phyloP scores from a whole-genome alignment of 1,139 yeast genomes.

The Pichia kudriavzevii region DNA sequence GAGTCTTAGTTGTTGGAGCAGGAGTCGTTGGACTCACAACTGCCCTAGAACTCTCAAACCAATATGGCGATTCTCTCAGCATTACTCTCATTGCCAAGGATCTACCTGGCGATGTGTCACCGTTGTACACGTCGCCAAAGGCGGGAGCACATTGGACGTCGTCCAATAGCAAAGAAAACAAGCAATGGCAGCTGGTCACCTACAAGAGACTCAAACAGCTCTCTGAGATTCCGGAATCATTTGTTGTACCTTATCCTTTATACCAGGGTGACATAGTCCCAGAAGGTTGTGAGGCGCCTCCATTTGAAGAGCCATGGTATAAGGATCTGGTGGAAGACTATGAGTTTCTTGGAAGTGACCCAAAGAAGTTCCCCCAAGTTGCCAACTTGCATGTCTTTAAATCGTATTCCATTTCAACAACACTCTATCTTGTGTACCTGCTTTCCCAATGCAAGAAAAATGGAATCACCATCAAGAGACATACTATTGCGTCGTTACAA shows the following conservation, averaged over 20 bases:
- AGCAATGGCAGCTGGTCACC: slow-evolving; percentile 32
- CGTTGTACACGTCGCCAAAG: slow-evolving; percentile 60
- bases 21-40: slow-evolving; percentile 26
- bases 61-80: slow-evolving; percentile 23
- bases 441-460: slow-evolving; percentile 28
- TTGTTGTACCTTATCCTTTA: slow-evolving; percentile 29
- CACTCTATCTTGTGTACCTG: slow-evolving; percentile 37
- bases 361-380: slow-evolving; percentile 22
- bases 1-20: slow-evolving; percentile 19
- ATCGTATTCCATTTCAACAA: slow-evolving; percentile 37
- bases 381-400: slow-evolving; percentile 17
- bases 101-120: slow-evolving; percentile 46
- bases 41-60: slow-evolving; percentile 17
- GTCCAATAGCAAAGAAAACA: slow-evolving; percentile 26
- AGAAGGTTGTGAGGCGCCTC: slow-evolving; percentile 11
- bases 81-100: slow-evolving; percentile 46
- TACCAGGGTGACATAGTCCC: slow-evolving; percentile 29
- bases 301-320: slow-evolving; percentile 36
- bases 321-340: slow-evolving; percentile 32
- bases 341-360: slow-evolving; percentile 30
- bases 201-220: slow-evolving; percentile 36
- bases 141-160: slow-evolving; percentile 74
- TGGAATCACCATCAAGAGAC: slow-evolving; percentile 33
- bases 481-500: slow-evolving; percentile 26
- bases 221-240: slow-evolving; percentile 32